Base-by-base conservation (phyloP, 2,329 filamentous ascomycete genomes). In the Nannizziopsis arthrosporioides region DNA sequence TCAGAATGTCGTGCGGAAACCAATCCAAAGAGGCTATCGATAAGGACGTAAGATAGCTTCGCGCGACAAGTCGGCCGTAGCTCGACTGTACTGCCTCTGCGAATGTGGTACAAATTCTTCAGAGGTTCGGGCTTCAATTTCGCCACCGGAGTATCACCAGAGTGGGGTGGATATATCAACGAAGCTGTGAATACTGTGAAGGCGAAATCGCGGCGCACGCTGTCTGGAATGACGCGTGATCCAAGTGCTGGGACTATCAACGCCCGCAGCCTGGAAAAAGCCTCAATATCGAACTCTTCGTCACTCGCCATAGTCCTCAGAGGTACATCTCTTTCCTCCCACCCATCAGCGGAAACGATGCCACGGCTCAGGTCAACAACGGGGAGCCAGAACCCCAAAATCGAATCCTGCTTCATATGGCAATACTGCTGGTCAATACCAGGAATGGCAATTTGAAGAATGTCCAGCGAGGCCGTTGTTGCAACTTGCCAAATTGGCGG, bases 181-280 rank as follows among this genome's bases (percentile, higher is more conserved):
- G 88, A 94, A 27, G 80, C 85, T 40, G 75, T 73, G 68, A 96
- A 94, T 1, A 98, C 74, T 18, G 80, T 82, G 54, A 82, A 76
- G 0, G 83, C 78, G 58, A 89, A 94, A 1, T 76, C 68, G 46
- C 76, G 76, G 36, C 87, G 78, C 2, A 82, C 78, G 53, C 71
- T 70, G 54, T 89, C 81, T 1, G 80, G 72, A 5, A 95, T 75
- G 1, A 70, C 66, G 5, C 75, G 61, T 0, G 79, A 76, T 1
- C 88, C 84, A 0, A 96, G 74, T 1, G 77, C 69, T 0, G 86
- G 82, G 3, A 87, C 82, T 36, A 94, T 80, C 31, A 95, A 73
- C 8, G 60, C 54, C 40, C 77, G 72, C 0, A 96, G 70, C 42
- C 75, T 73, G 27, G 68, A 68, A 61, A 95, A 93, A 0, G 84